Conservation (phyloP, 805 yeast species). For the Crinitomyces ghanaensis region DNA sequence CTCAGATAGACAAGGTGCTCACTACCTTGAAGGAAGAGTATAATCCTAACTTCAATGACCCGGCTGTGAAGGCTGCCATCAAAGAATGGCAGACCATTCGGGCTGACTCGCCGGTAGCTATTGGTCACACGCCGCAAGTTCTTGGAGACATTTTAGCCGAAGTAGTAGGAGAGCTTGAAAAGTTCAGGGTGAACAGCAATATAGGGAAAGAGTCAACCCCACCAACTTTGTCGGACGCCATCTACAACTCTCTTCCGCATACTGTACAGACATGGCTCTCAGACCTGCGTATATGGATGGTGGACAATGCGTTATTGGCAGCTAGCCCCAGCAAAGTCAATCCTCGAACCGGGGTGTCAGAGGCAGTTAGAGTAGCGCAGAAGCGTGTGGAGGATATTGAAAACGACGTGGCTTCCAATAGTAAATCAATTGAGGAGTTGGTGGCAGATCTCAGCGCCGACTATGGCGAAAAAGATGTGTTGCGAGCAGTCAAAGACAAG, state of each 20-base stretch:
- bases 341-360: constrained; percentile 4
- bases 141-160: background rate
- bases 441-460: constrained; percentile 15
- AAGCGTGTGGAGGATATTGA: constrained; percentile 12
- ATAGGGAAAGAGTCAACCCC: constrained; percentile 1
- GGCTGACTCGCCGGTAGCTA: constrained; percentile 16
- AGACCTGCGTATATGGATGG: constrained; percentile 10
- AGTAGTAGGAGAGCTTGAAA: constrained; percentile 5
- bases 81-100: constrained; percentile 27
- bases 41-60: constrained; percentile 77
- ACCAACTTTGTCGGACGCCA: background rate
- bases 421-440: constrained; percentile 13
- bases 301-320: too few species aligned
- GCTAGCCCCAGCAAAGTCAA: constrained; percentile 5
- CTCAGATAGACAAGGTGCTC: constrained; percentile 28
- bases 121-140: background rate
- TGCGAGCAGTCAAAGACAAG: constrained; percentile 42
- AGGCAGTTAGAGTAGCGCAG: constrained; percentile 10
- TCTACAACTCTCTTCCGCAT: too few species aligned
- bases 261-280: constrained; percentile 11
- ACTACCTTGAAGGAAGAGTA: constrained; percentile 43
- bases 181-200: constrained; percentile 1
- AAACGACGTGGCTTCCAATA: constrained; percentile 11
- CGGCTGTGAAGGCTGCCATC: constrained; percentile 69
- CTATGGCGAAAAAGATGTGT: constrained; percentile 53